These are phyloP conservation scores for Nannochloropsis granulata DNA, from an alignment of 108 stramenopile species.

Conservation along the genomic window DNA sequence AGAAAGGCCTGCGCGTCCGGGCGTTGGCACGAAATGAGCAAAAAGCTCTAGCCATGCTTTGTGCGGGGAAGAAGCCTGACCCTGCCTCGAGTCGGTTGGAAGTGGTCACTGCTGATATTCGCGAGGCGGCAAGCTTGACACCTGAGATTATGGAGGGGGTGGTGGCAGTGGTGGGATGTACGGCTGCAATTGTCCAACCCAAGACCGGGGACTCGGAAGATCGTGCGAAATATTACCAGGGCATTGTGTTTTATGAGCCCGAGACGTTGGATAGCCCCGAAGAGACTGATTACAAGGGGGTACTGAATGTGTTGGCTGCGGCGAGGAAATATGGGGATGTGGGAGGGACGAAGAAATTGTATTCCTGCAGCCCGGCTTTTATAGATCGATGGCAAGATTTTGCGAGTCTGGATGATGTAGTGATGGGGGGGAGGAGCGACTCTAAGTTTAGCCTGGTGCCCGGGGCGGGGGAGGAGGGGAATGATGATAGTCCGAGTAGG, in stretches of 20 bases:
- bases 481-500: neutral
- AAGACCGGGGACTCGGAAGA: conserved; percentile 12
- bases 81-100: neutral
- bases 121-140: neutral
- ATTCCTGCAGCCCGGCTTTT: conserved; percentile 6
- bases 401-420: conserved; percentile 27
- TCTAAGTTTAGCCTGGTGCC: conserved; percentile 14
- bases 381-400: conserved; percentile 16
- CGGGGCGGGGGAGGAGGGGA: conserved; percentile 13
- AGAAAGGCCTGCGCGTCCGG: conserved; percentile 7
- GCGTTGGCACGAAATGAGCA: conserved; percentile 10
- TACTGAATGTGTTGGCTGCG: conserved; percentile 11
- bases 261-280: conserved; percentile 18
- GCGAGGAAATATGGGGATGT: neutral
- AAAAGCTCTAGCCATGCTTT: conserved; percentile 15
- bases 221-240: conserved; percentile 27
- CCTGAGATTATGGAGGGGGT: conserved; percentile 8
- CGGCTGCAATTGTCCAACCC: conserved; percentile 20
- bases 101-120: conserved; percentile 5
- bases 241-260: conserved; percentile 27
- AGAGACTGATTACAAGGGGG: conserved; percentile 19
- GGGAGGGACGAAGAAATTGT: conserved; percentile 7
- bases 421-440: conserved; percentile 36
- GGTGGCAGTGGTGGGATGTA: conserved; percentile 21
- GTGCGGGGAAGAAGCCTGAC: neutral